Evolutionary conservation across 1,284 basidiomycete genomes (phyloP), one percentile per base, ranked within the genome.

Genomic region (Hypsizygus ulmarius): DNA sequence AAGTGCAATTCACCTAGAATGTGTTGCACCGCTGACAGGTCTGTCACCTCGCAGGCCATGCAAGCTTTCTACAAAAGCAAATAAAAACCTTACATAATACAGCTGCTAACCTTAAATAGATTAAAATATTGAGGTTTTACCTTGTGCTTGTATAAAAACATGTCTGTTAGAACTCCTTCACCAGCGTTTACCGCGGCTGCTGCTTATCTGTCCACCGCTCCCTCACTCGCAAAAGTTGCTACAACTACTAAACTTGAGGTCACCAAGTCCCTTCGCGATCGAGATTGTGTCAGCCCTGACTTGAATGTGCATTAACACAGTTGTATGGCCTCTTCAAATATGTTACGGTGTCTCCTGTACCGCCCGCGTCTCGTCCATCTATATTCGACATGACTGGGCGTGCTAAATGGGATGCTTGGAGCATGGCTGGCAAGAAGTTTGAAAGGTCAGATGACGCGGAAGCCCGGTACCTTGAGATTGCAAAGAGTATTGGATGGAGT

Each of bases 331-430:
- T 93, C 48, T 96, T 81, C 82, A 95, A 95, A 66, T 79, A 74
- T 62, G 65, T 90, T 18, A 89, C 82, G 5, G 74, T 79, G 15
- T 75, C 81, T 0, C 62, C 75, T 10, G 60, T 55, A n/a, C 82
- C 90, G 15, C 71, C 67, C 29, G 71, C 69, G 5, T 61, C 81
- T 3, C 78, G 87, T 2, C 93, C 93, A 1, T 89, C 87, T 4
- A 74, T 95, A 25, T 90, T 94, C 59, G 90, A 90, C 54, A 78
- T 88, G 61, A 77, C 85, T 2, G 86, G 83, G 2, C 74, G 90
- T 27, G 90, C 91, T 1, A 95, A 95, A 65, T 91, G 90, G 85
- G 91, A 94, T 61, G 87, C 90, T 1, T 95, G 92, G 90, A 73
- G 64, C 27, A 60, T 69, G 5, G 64, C 73, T n/a, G 77, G 75